Conservation (phyloP, 2,329 filamentous ascomycete species). For the Trichophaea hybrida region DNA sequence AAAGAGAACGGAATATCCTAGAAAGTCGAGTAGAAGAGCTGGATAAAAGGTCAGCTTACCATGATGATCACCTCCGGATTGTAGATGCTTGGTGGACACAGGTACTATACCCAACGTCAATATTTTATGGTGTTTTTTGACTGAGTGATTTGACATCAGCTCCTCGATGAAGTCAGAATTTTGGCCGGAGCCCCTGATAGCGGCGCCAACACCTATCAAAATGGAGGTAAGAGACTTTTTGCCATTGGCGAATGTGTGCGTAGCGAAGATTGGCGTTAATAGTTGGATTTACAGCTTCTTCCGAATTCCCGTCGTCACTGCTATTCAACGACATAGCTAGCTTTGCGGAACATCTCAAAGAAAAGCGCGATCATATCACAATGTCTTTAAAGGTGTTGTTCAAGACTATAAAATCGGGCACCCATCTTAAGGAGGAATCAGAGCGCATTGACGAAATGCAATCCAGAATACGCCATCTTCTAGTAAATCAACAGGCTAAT, state of each 20-base stretch:
- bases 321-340: conserved; percentile 49
- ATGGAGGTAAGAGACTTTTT: conserved; percentile 32
- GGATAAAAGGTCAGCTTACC: conserved; percentile 60
- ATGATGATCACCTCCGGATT: conserved; percentile 83
- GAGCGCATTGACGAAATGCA: conserved; percentile 50
- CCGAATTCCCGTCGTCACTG: conserved; percentile 43
- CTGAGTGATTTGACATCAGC: conserved; percentile 32
- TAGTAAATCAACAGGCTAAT: conserved; percentile 72
- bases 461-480: conserved; percentile 54
- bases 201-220: conserved; percentile 34
- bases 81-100: conserved; percentile 92
- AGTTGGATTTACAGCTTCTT: conserved; percentile 33
- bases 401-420: conserved; percentile 38
- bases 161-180: conserved; percentile 50
- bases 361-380: conserved; percentile 62
- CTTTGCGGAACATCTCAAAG: conserved; percentile 71
- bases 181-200: conserved; percentile 38
- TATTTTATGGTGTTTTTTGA: conserved; percentile 7
- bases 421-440: conserved; percentile 47
- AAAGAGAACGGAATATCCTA: conserved; percentile 69
- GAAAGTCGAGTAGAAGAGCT: conserved; percentile 71
- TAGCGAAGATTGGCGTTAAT: conserved; percentile 11
- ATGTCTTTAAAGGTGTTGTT: conserved; percentile 59
- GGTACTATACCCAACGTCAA: conserved; percentile 40
- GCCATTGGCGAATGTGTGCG: conserved; percentile 4